Conservation (phyloP, 1,139 yeast genomes). For the Martiniozyma asiatica region DNA sequence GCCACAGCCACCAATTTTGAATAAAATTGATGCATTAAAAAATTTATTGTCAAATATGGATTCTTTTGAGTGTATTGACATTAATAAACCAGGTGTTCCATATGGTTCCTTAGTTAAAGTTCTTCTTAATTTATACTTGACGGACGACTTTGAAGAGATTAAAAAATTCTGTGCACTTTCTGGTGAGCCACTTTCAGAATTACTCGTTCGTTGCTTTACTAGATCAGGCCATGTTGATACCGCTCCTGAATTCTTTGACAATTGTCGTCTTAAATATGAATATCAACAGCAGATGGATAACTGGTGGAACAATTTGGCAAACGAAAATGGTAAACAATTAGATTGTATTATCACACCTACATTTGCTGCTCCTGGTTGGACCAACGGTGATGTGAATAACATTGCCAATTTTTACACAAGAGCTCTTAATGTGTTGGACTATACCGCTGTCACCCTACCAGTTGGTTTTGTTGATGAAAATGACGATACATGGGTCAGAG, state of each 20-base stretch:
- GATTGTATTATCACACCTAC: slow-evolving; percentile 28
- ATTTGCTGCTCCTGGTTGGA: slow-evolving; percentile 22
- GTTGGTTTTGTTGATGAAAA: slow-evolving; percentile 33
- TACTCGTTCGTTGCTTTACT: slow-evolving; percentile 9
- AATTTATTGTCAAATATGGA: slow-evolving; percentile 23
- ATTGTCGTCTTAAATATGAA: slow-evolving; percentile 21
- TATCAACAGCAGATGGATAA: slow-evolving; percentile 23
- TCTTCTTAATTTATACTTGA: slow-evolving; percentile 29
- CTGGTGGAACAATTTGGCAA: slow-evolving; percentile 24
- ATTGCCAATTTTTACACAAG: slow-evolving; percentile 28
- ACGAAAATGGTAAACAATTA: slow-evolving; percentile 21
- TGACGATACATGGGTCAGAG: slow-evolving; percentile 24
- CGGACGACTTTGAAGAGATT: slow-evolving; percentile 38
- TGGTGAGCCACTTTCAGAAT: slow-evolving; percentile 31
- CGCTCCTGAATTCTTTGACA: slow-evolving; percentile 12
- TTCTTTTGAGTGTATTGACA: slow-evolving; percentile 26
- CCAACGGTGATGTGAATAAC: slow-evolving; percentile 17
- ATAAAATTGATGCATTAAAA: slow-evolving; percentile 26
- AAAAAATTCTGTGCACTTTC: slow-evolving; percentile 22
- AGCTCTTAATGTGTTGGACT: slow-evolving; percentile 39
- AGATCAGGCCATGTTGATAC: slow-evolving; percentile 10
- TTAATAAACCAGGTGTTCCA: slow-evolving; percentile 26
- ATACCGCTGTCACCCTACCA: slow-evolving; percentile 39
- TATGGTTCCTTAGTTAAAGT: slow-evolving; percentile 15
- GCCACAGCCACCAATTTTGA: slow-evolving; percentile 42